A percentile compares a stretch with the other conserved stretches of the same genome.
Conservation (phyloP, 768 basidiomycete genomes). For the Pleurotus eryngii region DNA sequence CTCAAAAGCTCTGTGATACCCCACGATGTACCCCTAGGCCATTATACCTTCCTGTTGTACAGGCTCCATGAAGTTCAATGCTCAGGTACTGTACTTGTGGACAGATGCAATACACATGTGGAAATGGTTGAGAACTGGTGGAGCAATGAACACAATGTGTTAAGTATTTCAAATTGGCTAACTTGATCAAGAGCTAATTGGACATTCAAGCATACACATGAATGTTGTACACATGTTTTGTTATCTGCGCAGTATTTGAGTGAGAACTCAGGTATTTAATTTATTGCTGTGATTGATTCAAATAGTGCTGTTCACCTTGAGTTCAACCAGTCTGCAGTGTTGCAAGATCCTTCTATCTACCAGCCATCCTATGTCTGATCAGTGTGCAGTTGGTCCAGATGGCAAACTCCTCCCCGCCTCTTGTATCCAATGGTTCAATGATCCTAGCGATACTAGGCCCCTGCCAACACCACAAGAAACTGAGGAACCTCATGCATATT, state of each 20-base stretch:
- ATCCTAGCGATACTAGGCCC: conserved; percentile 6
- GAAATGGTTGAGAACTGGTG: background rate
- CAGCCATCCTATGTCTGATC: background rate
- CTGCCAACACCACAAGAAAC: background rate
- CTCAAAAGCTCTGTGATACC: no score
- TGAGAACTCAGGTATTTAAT: background rate
- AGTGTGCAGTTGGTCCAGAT: conserved; percentile 11
- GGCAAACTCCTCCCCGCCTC: conserved; percentile 7
- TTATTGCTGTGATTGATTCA: background rate
- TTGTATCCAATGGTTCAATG: conserved; percentile 5
- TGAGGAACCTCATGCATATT: background rate
- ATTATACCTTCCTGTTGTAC: no score
- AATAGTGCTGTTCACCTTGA: background rate
- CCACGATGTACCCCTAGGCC: no score
- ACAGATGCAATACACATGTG: background rate
- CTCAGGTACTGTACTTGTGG: no score
- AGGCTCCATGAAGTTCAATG: no score
- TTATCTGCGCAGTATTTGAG: background rate
- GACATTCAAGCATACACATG: background rate
- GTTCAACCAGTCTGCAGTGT: background rate
- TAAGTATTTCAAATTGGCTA: background rate
- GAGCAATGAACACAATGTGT: background rate
- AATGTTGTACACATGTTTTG: background rate
- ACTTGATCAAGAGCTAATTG: background rate
- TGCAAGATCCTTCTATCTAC: background rate